Evolutionary conservation across 2,329 filamentous ascomycete species (phyloP), one percentile per base, ranked within the genome.

Genomic region (Phyllachora maydis): DNA sequence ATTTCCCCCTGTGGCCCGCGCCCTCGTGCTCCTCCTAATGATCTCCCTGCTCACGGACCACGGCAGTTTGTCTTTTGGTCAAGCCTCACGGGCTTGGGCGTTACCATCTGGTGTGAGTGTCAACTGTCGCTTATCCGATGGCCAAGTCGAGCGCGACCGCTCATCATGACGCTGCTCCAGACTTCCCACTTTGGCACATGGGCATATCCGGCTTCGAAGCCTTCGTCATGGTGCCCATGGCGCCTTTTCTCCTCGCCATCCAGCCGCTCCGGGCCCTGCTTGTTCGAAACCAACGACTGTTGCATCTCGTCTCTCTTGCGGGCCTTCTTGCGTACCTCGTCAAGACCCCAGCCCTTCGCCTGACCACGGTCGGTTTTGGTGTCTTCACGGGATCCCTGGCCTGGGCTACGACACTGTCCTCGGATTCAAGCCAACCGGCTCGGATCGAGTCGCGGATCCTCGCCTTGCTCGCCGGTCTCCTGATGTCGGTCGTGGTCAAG

Each of bases 171-270:
- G 11, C n/a, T 25, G 9, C 10, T 3, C 3, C 31, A 81, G 75
- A 90, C 48, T 98, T 98, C 45, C 88, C 88, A 9, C 65, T 98
- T 8, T 98, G 88, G 88, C 70, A 93, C 45, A 98, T 98, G 88
- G 88, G 88, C 14, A 90, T 98, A 30, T 95, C 85, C 4, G 88
- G 88, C 31, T 98, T 88, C 42, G 88, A 98, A 50, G 74, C 71
- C 20, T 59, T 91, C 34, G 72, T 98, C 39, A 74, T 95, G 68
- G 66, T 64, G 23, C 85, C 79, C 4, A 47, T 85, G 24, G 77
- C 83, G 4, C 88, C 88, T 0, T 56, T 83, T 18, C 46, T 95
- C 11, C 66, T 98, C 20, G 69, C 60, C 12, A 72, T 82, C 31
- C 60, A 59, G 22, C 55, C 70, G 1, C 29, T 93, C 11, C 73